A percentile compares a stretch with the other conserved stretches of the same genome.
These are phyloP conservation scores for Adansonia digitata DNA, from an alignment of 345 rosid species.

Conservation along the genomic window DNA sequence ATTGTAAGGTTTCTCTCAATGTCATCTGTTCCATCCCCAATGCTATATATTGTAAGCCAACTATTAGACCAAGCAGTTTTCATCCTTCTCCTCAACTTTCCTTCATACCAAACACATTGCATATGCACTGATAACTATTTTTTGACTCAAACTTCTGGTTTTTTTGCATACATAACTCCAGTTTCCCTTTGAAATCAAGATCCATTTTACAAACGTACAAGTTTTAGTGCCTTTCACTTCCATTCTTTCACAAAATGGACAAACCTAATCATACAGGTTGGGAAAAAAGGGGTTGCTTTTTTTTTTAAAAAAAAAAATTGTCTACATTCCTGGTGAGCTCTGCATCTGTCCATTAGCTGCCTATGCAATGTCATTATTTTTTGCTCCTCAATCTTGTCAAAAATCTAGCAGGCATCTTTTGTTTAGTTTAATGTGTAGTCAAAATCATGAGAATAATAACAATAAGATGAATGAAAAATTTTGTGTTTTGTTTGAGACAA, in stretches of 20 bases:
- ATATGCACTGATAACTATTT: too few species aligned
- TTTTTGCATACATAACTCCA: background rate
- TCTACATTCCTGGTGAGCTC: slow-evolving; percentile 10
- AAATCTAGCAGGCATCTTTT: slow-evolving; percentile 15
- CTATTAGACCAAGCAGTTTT: too few species aligned
- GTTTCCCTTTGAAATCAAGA: background rate
- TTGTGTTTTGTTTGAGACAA: too few species aligned
- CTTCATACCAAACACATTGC: too few species aligned
- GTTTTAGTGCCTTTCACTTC: background rate
- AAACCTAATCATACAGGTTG: background rate
- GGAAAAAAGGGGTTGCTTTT: slow-evolving; percentile 7
- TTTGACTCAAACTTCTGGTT: background rate
- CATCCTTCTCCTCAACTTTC: too few species aligned
- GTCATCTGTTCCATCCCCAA: background rate
- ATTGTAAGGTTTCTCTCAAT: background rate
- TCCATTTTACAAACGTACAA: background rate
- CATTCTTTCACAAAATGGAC: background rate
- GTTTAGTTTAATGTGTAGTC: slow-evolving; percentile 12
- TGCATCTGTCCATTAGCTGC: slow-evolving; percentile 9
- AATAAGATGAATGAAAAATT: background rate
- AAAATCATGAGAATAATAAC: slow-evolving; percentile 1
- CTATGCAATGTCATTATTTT: background rate
- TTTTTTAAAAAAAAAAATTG: too few species aligned
- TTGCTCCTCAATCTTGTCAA: slow-evolving; percentile 12
- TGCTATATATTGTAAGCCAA: too few species aligned